phyloP scores from a whole-genome alignment of 768 basidiomycete genomes.

The Hericium erinaceus region DNA sequence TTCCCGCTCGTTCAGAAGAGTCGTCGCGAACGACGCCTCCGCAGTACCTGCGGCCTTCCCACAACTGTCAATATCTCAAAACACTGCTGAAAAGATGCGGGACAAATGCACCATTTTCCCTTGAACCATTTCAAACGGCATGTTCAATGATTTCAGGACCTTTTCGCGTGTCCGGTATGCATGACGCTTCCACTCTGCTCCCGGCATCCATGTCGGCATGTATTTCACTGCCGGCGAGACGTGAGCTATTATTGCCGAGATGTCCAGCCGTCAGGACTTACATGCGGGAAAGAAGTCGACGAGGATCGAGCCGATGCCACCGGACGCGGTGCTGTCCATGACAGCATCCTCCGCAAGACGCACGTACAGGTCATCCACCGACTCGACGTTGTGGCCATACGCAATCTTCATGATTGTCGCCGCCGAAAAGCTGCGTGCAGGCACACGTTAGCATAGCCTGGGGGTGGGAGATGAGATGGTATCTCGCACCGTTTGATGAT shows the following conservation, averaged over 20 bases:
- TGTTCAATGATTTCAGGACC: not conserved
- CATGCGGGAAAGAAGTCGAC: not conserved
- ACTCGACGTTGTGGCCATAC: not conserved
- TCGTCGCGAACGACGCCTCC: conserved; percentile 1
- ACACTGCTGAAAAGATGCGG: not conserved
- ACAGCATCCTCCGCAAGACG: not conserved
- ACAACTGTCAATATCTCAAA: not conserved
- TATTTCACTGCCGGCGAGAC: not conserved
- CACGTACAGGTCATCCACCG: not conserved
- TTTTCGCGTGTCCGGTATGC: not conserved
- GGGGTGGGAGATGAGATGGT: not conserved
- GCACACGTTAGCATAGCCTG: not conserved
- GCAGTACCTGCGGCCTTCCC: conserved; percentile 1
- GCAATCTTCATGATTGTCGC: conserved; percentile 1
- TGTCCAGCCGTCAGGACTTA: not conserved
- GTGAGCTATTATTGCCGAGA: too few species aligned
- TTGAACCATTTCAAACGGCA: conserved; percentile 3
- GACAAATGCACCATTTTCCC: not conserved
- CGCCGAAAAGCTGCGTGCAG: not conserved
- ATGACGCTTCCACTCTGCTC: not conserved
- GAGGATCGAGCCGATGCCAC: not conserved
- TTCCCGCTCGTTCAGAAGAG: not conserved
- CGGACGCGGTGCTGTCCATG: not conserved
- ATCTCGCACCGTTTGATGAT: not conserved
- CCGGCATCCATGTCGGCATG: conserved; percentile 2